Base-by-base conservation (phyloP, 176 grass and related monocot species). In the Miscanthus lutarioriparius region DNA sequence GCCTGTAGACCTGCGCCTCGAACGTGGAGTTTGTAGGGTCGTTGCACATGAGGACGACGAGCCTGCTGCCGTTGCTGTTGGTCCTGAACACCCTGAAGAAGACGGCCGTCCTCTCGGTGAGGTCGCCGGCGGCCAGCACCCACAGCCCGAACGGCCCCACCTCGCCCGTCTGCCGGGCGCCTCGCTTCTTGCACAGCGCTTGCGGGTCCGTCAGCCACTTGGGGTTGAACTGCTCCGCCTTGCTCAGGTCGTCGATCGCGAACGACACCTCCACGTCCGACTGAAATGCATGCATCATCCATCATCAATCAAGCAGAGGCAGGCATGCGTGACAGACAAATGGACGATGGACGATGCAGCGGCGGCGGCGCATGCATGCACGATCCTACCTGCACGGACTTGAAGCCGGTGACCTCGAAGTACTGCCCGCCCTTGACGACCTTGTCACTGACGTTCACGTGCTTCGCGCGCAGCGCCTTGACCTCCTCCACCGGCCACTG, bases 91-190 rank as follows among this genome's bases (percentile, higher is more conserved):
- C 84, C 82, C 81, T 79, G 67, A 92, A 92, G 85, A 92, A 90
- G 8, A 92, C 85, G 19, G 87, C 81, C 63, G 91, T 92, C 64
- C 64, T 41, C 71, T 92, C 91, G n/a, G 67, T 68, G 82, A 89
- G 87, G 82, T 85, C 71, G 39, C 48, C 64, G 23, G 72, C 67
- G 70, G 90, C 92, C 15, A 97, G 85, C 79, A 91, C 71, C 85
- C 80, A 87, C 20, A 97, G 92, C 10, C 95, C 95, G 79, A 97
- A 97, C 4, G 95, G 95, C 14, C 95, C 95, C 25, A 94, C 95
- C 39, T 91, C 92, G 13, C 95, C 95, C 8, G 47, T 51, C 1
- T 76, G 77, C 2, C 56, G 36, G 27, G 87, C 73, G 62, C 78
- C 72, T 22, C 64, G 76, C 77, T 69, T 75, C 63, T 84, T 81